These are phyloP conservation scores for Lentinula sp. DNA, from an alignment of 768 basidiomycete species.

Conservation along the genomic window DNA sequence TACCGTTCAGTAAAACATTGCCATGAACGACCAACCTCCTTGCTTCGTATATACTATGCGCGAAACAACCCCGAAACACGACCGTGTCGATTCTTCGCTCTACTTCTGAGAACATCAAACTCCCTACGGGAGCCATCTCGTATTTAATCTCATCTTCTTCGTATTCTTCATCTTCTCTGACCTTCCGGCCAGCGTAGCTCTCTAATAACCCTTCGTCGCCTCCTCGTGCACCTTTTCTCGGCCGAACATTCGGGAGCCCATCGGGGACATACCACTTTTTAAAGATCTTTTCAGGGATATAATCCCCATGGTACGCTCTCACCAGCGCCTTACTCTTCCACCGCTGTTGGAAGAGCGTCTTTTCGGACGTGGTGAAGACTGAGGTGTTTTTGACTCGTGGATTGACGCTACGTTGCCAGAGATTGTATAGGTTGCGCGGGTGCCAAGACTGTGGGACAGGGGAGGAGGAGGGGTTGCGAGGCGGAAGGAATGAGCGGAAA, in stretches of 20 bases:
- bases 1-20: constrained; percentile 83
- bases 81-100: constrained; percentile 92
- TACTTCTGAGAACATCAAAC: constrained; percentile 93
- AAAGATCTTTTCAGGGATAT: constrained; percentile 87
- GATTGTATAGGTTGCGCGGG: constrained; percentile 82
- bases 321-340: constrained; percentile 84
- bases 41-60: constrained; percentile 86
- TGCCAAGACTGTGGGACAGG: constrained; percentile 68
- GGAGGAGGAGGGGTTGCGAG: neutral
- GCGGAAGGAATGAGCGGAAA: neutral
- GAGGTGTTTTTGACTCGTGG: constrained; percentile 43
- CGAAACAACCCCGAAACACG: constrained; percentile 85
- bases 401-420: constrained; percentile 66
- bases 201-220: constrained; percentile 42
- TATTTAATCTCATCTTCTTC: constrained; percentile 49
- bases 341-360: constrained; percentile 84
- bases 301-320: constrained; percentile 94
- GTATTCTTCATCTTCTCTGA: constrained; percentile 36
- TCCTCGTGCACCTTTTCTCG: constrained; percentile 37
- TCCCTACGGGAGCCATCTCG: constrained; percentile 84
- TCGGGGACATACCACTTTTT: constrained; percentile 92
- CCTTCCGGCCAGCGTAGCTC: constrained; percentile 54
- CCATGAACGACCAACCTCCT: constrained; percentile 82
- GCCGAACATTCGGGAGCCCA: constrained; percentile 81
- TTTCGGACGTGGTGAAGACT: constrained; percentile 47